phyloP scores from a whole-genome alignment of 75 land plant species.

The Picea glauca region DNA sequence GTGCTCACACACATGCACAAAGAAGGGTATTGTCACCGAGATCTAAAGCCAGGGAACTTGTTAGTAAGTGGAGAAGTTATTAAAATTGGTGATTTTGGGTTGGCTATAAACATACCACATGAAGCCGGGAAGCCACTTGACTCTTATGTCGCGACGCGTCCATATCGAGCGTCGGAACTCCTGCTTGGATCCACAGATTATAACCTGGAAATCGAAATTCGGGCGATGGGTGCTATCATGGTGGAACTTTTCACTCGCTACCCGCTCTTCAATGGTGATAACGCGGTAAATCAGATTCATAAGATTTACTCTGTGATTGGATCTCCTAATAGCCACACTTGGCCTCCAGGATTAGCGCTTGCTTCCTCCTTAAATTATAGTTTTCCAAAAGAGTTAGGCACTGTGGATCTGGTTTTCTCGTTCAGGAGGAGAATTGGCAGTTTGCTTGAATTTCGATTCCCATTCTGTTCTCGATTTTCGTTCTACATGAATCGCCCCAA shows the following conservation, averaged over 20 bases:
- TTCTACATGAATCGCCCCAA: too few relatives aligned
- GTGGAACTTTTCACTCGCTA: not conserved
- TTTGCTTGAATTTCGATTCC: too few relatives aligned
- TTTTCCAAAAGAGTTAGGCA: not conserved
- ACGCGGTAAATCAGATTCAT: not conserved
- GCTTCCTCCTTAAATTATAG: not conserved
- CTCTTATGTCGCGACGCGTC: slow-evolving; percentile 30
- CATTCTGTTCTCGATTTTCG: too few relatives aligned
- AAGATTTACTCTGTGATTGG: not conserved
- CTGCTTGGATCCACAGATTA: slow-evolving; percentile 22
- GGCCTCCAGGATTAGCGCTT: not conserved
- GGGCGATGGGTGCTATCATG: slow-evolving; percentile 24
- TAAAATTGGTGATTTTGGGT: slow-evolving; percentile 42
- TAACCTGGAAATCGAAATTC: slow-evolving; percentile 30
- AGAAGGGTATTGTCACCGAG: slow-evolving; percentile 33
- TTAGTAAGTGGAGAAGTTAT: slow-evolving; percentile 21
- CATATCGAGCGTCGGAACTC: slow-evolving; percentile 42
- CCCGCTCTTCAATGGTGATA: not conserved
- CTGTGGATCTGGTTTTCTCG: too few relatives aligned
- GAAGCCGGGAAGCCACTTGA: slow-evolving; percentile 20
- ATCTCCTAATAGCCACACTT: not conserved
- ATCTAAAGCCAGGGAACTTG: slow-evolving; percentile 36
- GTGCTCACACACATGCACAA: slow-evolving; percentile 36
- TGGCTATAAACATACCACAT: slow-evolving; percentile 7
- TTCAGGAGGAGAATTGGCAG: too few relatives aligned